Evolutionary conservation across 1,284 basidiomycete species (phyloP), one percentile per base, ranked within the genome.

Genomic region (Chiua sp.): DNA sequence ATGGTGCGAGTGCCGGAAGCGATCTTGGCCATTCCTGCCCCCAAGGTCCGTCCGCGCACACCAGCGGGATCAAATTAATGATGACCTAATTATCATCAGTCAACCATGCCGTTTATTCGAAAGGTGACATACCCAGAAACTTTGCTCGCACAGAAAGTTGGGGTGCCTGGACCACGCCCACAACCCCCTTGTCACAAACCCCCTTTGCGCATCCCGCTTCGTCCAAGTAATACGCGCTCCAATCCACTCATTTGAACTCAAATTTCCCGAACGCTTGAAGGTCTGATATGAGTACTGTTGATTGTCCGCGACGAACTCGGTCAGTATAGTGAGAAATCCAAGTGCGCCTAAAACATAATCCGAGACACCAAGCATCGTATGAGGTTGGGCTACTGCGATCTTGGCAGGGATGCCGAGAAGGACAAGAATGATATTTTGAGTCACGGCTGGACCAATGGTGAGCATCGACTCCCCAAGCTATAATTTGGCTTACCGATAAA

Each of bases 161-260:
- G 96, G 95, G 74, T 98, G 96, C 20, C 96, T 82, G 4, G 86
- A 88, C 80, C 88, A 94, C 2, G 86, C 84, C 92, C 93, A 98
- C 13, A 98, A 76, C 1, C 96, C 95, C 16, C 82, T 82, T 0
- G 93, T 94, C 28, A 91, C 78, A 73, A 98, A 98, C 1, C 96
- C 96, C 8, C 95, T 82, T 64, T 89, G 80, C 7, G 82, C 84
- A 70, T 94, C 93, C 18, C 81, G 82, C 30, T 83, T 78, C 2
- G 84, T 86, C 86, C 86, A 93, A 54, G 80, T 65, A 52, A 90
- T 78, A 47, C 82, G 78, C 28, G 90, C 84, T 18, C 86, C 85
- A 10, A 79, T 77, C 91, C 92, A 93, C 6, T 91, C 86, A 42
- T 73, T 73, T 18, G 70, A 68, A 57, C 82, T 73, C 57, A 82